Conservation (phyloP, 441 rosid species). For the Pelargonium citronellum region DNA sequence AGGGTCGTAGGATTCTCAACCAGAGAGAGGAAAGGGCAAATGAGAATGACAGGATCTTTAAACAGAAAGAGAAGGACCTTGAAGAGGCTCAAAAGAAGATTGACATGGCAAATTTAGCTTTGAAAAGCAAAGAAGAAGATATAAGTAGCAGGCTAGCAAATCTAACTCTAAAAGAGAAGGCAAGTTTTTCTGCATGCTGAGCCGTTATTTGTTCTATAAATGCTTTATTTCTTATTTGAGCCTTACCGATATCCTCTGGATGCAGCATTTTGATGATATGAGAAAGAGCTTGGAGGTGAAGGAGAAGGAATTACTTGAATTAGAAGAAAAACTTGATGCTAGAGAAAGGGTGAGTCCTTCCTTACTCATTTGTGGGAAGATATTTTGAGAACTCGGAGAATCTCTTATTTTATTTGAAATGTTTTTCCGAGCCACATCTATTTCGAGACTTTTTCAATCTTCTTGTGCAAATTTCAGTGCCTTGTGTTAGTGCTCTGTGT, state of each 20-base stretch:
- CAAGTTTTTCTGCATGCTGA: constrained; percentile 26
- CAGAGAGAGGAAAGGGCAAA: constrained; percentile 94
- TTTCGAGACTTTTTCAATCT: no score
- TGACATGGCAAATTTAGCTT: constrained; percentile 48
- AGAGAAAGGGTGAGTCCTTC: constrained; percentile 65
- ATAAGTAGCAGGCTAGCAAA: constrained; percentile 49
- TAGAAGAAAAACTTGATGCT: constrained; percentile 71
- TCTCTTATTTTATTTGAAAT: no score
- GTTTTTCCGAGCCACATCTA: no score
- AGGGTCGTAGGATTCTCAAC: constrained; percentile 58
- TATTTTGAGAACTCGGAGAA: not conserved
- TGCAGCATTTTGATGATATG: constrained; percentile 53
- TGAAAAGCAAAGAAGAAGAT: constrained; percentile 67
- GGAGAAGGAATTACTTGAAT: constrained; percentile 50
- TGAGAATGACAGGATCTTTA: constrained; percentile 58
- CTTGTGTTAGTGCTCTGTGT: not conserved
- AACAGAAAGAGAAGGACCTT: constrained; percentile 71
- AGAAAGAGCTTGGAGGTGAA: constrained; percentile 55
- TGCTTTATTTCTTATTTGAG: not conserved
- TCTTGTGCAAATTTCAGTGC: no score
- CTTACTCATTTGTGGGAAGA: not conserved
- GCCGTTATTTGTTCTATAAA: not conserved
- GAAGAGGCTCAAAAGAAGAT: constrained; percentile 73
- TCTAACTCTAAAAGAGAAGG: constrained; percentile 58
- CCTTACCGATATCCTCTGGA: constrained; percentile 20